phyloP scores from a whole-genome alignment of 106 monocot species.

The Platanthera guangdongensis region DNA sequence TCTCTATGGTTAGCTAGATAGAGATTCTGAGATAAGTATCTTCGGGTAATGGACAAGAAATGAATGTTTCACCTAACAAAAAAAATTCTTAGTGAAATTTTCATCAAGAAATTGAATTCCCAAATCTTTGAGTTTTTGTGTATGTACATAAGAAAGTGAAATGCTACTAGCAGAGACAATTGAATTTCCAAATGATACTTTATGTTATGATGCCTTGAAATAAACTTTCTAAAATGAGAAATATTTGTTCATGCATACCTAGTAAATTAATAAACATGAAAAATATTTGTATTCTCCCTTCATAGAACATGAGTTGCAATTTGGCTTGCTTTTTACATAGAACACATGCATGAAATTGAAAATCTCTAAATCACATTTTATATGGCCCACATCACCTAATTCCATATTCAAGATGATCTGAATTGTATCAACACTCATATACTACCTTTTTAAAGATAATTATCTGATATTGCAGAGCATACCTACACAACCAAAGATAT shows the following conservation, averaged over 20 bases:
- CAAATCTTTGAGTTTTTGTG: background rate
- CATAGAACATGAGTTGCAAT: conserved; percentile 69
- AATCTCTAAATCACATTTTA: background rate
- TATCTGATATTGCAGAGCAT: conserved; percentile 79
- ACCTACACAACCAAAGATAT: conserved; percentile 22
- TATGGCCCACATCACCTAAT: background rate
- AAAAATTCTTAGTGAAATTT: background rate
- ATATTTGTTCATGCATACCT: conserved; percentile 24
- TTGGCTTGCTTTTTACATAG: conserved; percentile 75
- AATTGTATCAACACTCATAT: background rate
- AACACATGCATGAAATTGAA: conserved; percentile 41
- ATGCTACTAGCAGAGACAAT: background rate
- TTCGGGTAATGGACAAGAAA: background rate
- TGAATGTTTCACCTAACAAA: background rate
- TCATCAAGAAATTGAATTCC: background rate
- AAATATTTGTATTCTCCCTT: conserved; percentile 70
- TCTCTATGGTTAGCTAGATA: background rate
- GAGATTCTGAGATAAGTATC: background rate
- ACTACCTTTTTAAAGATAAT: conserved; percentile 75
- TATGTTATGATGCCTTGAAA: background rate
- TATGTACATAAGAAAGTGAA: background rate
- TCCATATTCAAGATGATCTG: background rate
- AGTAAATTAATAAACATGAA: too few relatives aligned
- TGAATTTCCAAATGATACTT: background rate
- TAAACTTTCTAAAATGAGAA: background rate